These are phyloP conservation scores for Solanum infundibuliforme DNA, from an alignment of 257 asterid species.

Conservation along the genomic window DNA sequence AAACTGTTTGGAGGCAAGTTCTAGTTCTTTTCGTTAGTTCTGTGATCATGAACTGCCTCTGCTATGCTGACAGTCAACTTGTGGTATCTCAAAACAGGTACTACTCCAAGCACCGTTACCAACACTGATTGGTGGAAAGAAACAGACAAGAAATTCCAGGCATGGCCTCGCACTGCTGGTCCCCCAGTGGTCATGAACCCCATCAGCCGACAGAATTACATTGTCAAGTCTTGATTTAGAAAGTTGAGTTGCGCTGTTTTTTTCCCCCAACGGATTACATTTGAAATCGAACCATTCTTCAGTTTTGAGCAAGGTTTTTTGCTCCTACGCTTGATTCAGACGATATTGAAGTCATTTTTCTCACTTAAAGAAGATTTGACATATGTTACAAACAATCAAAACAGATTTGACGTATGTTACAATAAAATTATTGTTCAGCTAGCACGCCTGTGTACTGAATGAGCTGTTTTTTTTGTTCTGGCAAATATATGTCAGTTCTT, in stretches of 20 bases:
- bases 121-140: conserved; percentile 60
- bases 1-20: conserved; percentile 31
- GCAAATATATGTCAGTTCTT: not conserved
- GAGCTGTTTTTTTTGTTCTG: not conserved
- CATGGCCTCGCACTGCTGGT: conserved; percentile 99
- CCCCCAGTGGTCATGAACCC: conserved; percentile 98
- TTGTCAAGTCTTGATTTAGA: conserved; percentile 56
- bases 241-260: not conserved
- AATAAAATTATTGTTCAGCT: not conserved
- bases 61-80: not conserved
- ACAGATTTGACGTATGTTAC: not conserved
- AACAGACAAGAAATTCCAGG: conserved; percentile 89
- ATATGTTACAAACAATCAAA: not conserved
- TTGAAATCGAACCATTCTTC: not conserved
- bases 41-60: not conserved
- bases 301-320: not conserved
- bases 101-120: conserved; percentile 55
- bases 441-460: not conserved
- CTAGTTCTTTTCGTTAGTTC: not conserved
- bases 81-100: conserved; percentile 30
- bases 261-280: not conserved
- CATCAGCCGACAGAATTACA: conserved; percentile 86
- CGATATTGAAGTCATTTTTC: not conserved
- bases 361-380: not conserved
- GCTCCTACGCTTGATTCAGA: not conserved